phyloP scores from a whole-genome alignment of 225 moss, liverwort and hornwort genomes.

The Takakia lepidozioides region DNA sequence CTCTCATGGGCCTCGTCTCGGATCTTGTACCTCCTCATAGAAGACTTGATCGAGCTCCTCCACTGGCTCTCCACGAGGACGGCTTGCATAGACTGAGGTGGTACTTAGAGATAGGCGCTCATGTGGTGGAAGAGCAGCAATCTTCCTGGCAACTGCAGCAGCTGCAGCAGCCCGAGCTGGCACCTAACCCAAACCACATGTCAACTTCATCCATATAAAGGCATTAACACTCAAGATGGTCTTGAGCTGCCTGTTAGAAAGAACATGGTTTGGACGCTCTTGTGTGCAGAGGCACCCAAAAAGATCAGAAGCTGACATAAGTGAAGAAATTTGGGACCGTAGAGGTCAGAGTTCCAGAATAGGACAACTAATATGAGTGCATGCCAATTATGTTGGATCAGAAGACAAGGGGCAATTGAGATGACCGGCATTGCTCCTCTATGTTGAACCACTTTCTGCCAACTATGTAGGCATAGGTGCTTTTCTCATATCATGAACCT shows the following conservation, averaged over 20 bases:
- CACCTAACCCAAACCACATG: conserved; percentile 46
- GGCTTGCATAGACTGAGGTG: conserved; percentile 22
- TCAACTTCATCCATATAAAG: too few relatives aligned
- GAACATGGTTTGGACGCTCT: neutral
- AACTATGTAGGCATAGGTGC: too few relatives aligned
- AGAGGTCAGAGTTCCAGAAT: too few relatives aligned
- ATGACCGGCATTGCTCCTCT: too few relatives aligned
- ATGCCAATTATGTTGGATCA: too few relatives aligned
- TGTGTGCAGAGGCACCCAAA: too few relatives aligned
- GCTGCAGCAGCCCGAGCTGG: conserved; percentile 85
- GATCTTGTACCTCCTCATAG: conserved; percentile 44
- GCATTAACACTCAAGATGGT: too few relatives aligned
- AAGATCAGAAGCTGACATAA: neutral
- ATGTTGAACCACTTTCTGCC: too few relatives aligned
- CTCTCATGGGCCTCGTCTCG: neutral
- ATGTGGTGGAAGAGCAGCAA: conserved; percentile 74
- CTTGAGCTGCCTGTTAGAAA: too few relatives aligned
- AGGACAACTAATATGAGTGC: too few relatives aligned
- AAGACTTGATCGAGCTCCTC: conserved; percentile 58
- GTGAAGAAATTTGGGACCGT: neutral
- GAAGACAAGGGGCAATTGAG: too few relatives aligned
- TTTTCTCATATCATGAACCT: too few relatives aligned
- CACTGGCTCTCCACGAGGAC: conserved; percentile 43
- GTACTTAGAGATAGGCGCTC: conserved; percentile 52
- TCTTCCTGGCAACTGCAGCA: conserved; percentile 70